These are phyloP conservation scores for Tilletia indica DNA, from an alignment of 1,284 basidiomycete genomes.

Conservation along the genomic window DNA sequence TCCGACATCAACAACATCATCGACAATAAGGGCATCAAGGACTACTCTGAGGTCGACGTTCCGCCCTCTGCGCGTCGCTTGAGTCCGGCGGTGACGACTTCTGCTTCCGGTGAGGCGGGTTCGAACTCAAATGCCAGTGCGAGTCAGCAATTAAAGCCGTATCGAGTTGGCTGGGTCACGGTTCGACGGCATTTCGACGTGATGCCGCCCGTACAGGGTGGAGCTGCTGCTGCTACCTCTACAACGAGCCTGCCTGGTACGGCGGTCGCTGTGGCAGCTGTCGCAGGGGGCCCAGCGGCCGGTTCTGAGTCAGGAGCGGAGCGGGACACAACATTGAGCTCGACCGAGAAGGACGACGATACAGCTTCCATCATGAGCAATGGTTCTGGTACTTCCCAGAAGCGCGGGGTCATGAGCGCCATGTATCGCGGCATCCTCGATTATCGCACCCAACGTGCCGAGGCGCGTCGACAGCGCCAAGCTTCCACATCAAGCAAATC, in stretches of 20 bases:
- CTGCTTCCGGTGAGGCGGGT: not conserved
- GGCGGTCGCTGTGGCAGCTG: not conserved
- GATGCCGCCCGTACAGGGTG: slow-evolving; percentile 18
- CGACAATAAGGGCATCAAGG: not conserved
- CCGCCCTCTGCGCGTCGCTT: slow-evolving; percentile 39
- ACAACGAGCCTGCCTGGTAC: slow-evolving; percentile 15
- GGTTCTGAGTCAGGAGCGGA: too few relatives aligned
- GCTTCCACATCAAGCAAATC: not conserved
- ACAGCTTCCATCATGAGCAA: not conserved
- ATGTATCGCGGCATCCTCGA: slow-evolving; percentile 49
- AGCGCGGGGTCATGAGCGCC: slow-evolving; percentile 30
- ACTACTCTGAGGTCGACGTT: slow-evolving; percentile 16
- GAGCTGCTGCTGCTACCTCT: not conserved
- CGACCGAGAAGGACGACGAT: slow-evolving; percentile 15
- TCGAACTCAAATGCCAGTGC: not conserved
- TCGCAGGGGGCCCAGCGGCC: not conserved
- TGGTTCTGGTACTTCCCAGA: not conserved
- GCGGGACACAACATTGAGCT: not conserved
- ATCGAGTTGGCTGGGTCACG: slow-evolving; percentile 41
- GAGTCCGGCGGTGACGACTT: slow-evolving; percentile 23
- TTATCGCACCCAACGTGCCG: slow-evolving; percentile 25
- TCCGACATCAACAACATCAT: too few relatives aligned
- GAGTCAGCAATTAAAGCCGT: slow-evolving; percentile 27
- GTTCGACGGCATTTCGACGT: slow-evolving; percentile 37
- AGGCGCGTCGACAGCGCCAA: slow-evolving; percentile 26